Evolutionary conservation across 441 rosid species (phyloP).

Genomic region (Pelargonium australe): DNA sequence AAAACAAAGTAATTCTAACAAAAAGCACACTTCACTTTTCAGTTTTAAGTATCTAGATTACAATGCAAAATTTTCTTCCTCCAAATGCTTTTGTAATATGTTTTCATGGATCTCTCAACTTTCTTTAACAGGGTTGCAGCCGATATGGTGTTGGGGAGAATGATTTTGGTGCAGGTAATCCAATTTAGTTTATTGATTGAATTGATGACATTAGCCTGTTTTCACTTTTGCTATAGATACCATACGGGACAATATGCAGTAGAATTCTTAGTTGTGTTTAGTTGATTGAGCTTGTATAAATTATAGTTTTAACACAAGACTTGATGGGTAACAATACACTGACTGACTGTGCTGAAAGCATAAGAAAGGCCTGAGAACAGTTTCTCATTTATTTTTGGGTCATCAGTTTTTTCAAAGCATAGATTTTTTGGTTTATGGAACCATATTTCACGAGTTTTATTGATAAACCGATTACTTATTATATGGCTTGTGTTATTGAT

Average conservation of each 20-base stretch:
- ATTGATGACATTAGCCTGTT: neutral
- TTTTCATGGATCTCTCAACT: slow-evolving; percentile 8
- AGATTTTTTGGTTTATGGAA: neutral
- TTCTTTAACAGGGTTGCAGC: slow-evolving; percentile 73
- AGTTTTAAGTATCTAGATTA: neutral
- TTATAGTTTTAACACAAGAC: neutral
- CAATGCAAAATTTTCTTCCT: neutral
- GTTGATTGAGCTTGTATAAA: neutral
- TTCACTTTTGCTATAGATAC: neutral
- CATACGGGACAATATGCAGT: neutral
- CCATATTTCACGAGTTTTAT: neutral
- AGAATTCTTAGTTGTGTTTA: neutral
- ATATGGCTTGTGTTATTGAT: neutral
- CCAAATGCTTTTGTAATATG: neutral
- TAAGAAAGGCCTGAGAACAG: too few relatives aligned
- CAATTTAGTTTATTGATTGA: slow-evolving; percentile 12
- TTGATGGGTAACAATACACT: neutral
- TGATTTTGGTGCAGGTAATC: slow-evolving; percentile 61
- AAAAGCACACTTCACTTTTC: neutral
- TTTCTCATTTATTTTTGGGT: too few relatives aligned
- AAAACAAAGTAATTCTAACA: neutral
- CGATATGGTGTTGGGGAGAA: slow-evolving; percentile 50
- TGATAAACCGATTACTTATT: neutral
- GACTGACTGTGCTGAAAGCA: too few relatives aligned
- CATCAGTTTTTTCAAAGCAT: neutral